phyloP scores from a whole-genome alignment of 192 early-diverging fungal genomes.

The Coemansia sp. region DNA sequence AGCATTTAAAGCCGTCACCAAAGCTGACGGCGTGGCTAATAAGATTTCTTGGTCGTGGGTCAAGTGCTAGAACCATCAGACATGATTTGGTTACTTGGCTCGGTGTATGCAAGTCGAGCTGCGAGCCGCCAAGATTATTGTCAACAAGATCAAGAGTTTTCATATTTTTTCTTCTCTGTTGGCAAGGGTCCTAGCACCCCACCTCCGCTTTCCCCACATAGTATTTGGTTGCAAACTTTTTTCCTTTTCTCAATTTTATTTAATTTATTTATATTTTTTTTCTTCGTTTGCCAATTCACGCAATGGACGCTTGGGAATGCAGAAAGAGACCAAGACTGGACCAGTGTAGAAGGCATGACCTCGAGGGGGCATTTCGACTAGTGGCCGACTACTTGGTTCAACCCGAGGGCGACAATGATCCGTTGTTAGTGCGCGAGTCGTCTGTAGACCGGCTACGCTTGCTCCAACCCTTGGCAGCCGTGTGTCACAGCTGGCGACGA shows the following conservation, averaged over 20 bases:
- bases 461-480: conserved; percentile 40
- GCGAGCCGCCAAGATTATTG: not conserved
- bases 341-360: conserved; percentile 1
- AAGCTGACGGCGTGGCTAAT: conserved; percentile 25
- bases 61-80: conserved; percentile 5
- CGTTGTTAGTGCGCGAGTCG: conserved; percentile 5
- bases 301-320: conserved; percentile 4
- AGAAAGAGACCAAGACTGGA: not conserved
- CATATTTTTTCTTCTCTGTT: not conserved
- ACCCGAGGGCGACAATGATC: not conserved
- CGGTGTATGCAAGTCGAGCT: conserved; percentile 4
- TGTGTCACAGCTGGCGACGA: conserved; percentile 34
- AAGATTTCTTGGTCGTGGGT: conserved; percentile 49
- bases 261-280: not conserved
- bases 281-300: not conserved
- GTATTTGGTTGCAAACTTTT: not conserved
- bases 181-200: not conserved
- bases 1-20: conserved; percentile 51
- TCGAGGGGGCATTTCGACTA: conserved; percentile 17
- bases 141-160: not conserved
- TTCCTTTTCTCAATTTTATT: not conserved
- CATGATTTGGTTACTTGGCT: not conserved
- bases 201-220: not conserved
- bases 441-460: conserved; percentile 13
- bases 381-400: conserved; percentile 25